These are phyloP conservation scores for Yamadazyma sp. DNA, from an alignment of 1,139 yeast species.

Conservation along the genomic window DNA sequence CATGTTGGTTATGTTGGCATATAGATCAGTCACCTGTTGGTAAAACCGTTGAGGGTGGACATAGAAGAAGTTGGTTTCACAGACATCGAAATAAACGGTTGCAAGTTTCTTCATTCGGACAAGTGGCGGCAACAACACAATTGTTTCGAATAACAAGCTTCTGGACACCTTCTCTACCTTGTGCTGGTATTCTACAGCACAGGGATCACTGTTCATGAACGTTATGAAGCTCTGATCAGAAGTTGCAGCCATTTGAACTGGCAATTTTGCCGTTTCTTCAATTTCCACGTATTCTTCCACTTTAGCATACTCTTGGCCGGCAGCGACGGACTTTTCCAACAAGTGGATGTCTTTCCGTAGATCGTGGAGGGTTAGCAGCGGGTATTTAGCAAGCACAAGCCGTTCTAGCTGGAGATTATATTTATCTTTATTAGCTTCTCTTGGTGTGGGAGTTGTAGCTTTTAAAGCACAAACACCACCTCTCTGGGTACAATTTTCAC, in stretches of 20 bases:
- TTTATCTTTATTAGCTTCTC: constrained; percentile 1
- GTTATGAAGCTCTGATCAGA: constrained; percentile 20
- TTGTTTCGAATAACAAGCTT: too few relatives aligned
- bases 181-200: constrained; percentile 5
- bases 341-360: constrained; percentile 15
- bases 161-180: constrained; percentile 5
- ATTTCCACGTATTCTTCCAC: constrained; percentile 5
- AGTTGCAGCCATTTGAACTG: constrained; percentile 11
- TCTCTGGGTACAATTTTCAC: constrained; percentile 13
- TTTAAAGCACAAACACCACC: neutral
- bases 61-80: constrained; percentile 21
- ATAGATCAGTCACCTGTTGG: constrained; percentile 8
- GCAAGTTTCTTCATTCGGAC: constrained; percentile 13
- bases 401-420: constrained; percentile 19
- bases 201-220: constrained; percentile 15
- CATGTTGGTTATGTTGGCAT: constrained; percentile 10
- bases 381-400: constrained; percentile 14
- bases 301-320: constrained; percentile 11
- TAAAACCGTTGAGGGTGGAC: constrained; percentile 14
- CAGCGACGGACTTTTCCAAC: constrained; percentile 3
- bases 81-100: constrained; percentile 15
- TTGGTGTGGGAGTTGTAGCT: neutral
- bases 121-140: constrained; percentile 10
- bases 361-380: constrained; percentile 12
- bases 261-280: constrained; percentile 7